These are phyloP conservation scores for Aspergillus asperescens DNA, from an alignment of 495 filamentous ascomycete genomes.

Conservation along the genomic window DNA sequence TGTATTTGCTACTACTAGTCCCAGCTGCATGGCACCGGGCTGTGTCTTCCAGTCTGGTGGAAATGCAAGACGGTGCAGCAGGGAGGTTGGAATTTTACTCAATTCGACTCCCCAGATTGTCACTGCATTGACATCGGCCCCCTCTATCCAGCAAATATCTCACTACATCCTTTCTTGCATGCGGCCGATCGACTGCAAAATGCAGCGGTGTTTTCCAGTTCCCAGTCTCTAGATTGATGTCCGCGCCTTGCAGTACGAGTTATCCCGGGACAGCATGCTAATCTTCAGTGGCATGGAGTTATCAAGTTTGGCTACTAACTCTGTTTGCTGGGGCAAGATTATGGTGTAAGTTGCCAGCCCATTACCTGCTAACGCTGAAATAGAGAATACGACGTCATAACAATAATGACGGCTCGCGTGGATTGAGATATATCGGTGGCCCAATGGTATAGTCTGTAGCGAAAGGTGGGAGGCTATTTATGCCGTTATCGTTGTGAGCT, in stretches of 20 bases:
- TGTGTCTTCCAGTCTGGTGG: background rate
- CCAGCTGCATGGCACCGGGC: background rate
- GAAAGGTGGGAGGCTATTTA: no score
- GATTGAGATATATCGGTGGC: no score
- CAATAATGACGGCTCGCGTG: no score
- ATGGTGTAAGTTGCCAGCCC: no score
- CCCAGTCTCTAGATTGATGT: background rate
- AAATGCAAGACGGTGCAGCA: background rate
- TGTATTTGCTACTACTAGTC: background rate
- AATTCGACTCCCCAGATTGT: background rate
- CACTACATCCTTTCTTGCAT: background rate
- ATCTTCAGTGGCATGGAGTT: no score
- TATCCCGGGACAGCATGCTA: no score
- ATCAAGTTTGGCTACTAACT: no score
- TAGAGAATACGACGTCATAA: no score
- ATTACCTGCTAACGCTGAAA: no score
- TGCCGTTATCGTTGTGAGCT: constrained; percentile 7
- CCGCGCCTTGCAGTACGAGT: background rate
- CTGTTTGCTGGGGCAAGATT: no score
- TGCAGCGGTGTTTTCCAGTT: background rate
- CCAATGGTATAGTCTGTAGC: no score
- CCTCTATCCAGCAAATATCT: background rate
- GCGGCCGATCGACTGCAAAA: background rate
- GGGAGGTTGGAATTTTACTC: background rate
- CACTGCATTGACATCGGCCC: background rate